Evolutionary conservation across 2,329 filamentous ascomycete genomes (phyloP).

Genomic region (Colletotrichum echinochloae): DNA sequence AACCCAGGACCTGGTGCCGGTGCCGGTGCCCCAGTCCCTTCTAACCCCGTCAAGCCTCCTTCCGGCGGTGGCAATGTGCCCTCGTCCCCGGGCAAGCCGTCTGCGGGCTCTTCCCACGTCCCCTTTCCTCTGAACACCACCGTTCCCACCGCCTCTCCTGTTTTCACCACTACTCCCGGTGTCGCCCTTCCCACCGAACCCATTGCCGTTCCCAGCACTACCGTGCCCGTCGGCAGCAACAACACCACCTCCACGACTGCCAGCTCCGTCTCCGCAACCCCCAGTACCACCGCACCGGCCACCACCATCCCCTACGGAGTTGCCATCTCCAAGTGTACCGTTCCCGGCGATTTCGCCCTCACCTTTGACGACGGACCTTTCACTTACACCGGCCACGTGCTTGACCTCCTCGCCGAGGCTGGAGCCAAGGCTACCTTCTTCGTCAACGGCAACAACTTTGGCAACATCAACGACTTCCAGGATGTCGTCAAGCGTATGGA

Average conservation of each 20-base stretch:
- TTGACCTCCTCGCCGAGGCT: slow-evolving; percentile 52
- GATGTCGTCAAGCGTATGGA: slow-evolving; percentile 56
- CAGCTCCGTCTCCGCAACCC: neutral
- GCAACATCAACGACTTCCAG: slow-evolving; percentile 55
- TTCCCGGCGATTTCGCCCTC: slow-evolving; percentile 54
- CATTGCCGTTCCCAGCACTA: slow-evolving; percentile 26
- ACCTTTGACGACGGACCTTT: slow-evolving; percentile 63
- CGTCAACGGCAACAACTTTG: slow-evolving; percentile 55
- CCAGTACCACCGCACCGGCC: slow-evolving; percentile 49
- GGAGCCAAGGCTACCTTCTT: slow-evolving; percentile 56
- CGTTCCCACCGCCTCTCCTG: slow-evolving; percentile 12
- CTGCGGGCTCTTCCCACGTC: slow-evolving; percentile 10
- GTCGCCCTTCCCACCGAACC: slow-evolving; percentile 32
- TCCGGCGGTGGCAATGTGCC: slow-evolving; percentile 18
- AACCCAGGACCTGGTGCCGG: slow-evolving; percentile 5
- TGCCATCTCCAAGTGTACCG: slow-evolving; percentile 52
- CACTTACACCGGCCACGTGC: slow-evolving; percentile 55
- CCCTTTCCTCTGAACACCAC: slow-evolving; percentile 34
- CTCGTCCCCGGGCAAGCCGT: slow-evolving; percentile 32
- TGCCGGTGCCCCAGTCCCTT: neutral
- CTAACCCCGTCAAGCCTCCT: slow-evolving; percentile 16
- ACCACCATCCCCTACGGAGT: slow-evolving; percentile 47
- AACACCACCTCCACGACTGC: slow-evolving; percentile 16
- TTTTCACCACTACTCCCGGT: slow-evolving; percentile 24
- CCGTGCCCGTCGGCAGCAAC: slow-evolving; percentile 36